These are phyloP conservation scores for Mikania micrantha DNA, from an alignment of 129 eudicot species.

Conservation along the genomic window DNA sequence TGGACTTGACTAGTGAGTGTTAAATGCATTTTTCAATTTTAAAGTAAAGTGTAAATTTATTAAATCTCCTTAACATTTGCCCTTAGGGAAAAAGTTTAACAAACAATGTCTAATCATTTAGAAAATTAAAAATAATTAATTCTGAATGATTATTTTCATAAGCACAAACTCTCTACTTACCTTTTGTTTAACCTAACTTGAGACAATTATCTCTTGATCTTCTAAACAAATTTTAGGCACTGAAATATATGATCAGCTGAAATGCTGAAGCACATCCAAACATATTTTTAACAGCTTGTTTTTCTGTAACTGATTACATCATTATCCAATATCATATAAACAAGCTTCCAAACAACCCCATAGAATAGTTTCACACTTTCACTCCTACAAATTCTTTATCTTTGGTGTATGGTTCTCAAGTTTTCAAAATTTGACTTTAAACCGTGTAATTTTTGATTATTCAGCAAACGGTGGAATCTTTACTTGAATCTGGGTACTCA, in stretches of 20 bases:
- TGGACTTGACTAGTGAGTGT: too few species aligned
- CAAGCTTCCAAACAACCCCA: too few species aligned
- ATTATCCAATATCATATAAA: neutral
- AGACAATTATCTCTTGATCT: too few species aligned
- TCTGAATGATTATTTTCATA: too few species aligned
- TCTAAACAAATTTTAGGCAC: too few species aligned
- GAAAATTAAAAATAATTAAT: too few species aligned
- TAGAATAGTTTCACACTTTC: too few species aligned
- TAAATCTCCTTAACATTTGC: too few species aligned
- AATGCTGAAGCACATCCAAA: neutral
- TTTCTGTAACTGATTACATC: neutral
- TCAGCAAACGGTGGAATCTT: constrained; percentile 92
- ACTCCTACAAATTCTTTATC: neutral
- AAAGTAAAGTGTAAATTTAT: neutral
- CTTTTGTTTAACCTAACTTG: too few species aligned
- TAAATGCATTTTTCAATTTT: neutral
- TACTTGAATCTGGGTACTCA: constrained; percentile 89
- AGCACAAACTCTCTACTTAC: too few species aligned
- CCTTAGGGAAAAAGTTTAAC: too few species aligned
- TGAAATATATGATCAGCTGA: neutral
- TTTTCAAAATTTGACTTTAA: neutral
- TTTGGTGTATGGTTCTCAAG: neutral
- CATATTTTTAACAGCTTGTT: neutral
- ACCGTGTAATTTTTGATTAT: constrained; percentile 14
- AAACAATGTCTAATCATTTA: too few species aligned